phyloP scores from a whole-genome alignment of 768 basidiomycete genomes.

The Exidia glandulosa region DNA sequence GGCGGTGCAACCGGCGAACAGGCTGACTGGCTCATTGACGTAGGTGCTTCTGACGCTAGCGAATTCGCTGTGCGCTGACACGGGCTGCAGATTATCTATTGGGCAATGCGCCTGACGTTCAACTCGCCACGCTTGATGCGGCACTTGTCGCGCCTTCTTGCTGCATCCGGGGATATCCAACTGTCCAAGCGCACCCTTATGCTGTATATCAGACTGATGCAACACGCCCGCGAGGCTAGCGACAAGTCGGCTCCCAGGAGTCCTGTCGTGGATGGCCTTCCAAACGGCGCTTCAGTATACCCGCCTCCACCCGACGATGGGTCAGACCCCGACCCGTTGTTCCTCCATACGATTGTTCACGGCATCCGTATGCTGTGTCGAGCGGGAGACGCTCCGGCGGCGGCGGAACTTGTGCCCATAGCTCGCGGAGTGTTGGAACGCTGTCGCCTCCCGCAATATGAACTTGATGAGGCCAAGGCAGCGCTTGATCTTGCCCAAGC shows the following conservation, averaged over 20 bases:
- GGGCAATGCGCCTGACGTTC: conserved; percentile 89
- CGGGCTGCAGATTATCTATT: conserved; percentile 64
- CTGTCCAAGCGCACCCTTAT: conserved; percentile 67
- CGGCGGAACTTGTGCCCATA: conserved; percentile 46
- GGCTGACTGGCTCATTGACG: conserved; percentile 74
- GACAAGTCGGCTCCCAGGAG: conserved; percentile 15
- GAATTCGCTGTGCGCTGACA: background rate
- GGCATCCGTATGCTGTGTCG: conserved; percentile 71
- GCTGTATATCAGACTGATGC: conserved; percentile 75
- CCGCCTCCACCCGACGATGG: conserved; percentile 21
- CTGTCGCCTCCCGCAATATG: conserved; percentile 13
- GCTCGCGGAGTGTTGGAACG: conserved; percentile 26
- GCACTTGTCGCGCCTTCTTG: conserved; percentile 69
- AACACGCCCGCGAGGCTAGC: conserved; percentile 65
- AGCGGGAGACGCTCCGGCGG: conserved; percentile 52
- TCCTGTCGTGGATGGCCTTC: conserved; percentile 9
- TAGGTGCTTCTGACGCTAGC: conserved; percentile 22
- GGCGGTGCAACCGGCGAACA: conserved; percentile 50
- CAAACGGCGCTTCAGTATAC: background rate
- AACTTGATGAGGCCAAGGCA: conserved; percentile 38
- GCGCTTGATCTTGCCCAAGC: conserved; percentile 61
- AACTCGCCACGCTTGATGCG: conserved; percentile 79
- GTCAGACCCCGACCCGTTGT: conserved; percentile 54
- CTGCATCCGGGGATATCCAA: conserved; percentile 43
- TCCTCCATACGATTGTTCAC: conserved; percentile 68